Base-by-base conservation (phyloP, 768 basidiomycete genomes). In the Amanita jacksonii region DNA sequence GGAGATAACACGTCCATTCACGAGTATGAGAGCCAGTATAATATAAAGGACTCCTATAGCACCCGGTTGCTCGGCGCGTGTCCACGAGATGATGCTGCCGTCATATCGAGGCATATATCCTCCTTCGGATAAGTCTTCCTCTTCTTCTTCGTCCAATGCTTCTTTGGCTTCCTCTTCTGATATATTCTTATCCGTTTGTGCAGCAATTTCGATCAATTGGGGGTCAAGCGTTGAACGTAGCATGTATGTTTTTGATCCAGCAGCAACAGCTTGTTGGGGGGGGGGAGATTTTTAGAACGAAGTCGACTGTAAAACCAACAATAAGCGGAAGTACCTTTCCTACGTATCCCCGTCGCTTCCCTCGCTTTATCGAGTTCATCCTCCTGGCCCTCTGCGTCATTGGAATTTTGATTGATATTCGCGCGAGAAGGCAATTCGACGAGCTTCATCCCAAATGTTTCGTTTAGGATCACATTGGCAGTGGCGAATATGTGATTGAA, bases 1-100 rank as follows among this genome's bases (percentile, higher is more conserved):
- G 20, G 69, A 67, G 13, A 96, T 68, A 10, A 76, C 72, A 8
- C 83, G 67, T 35, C 88, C 88, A 50, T 76, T 80, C 34, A 83
- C 84, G n/a, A 98, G 69, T 37, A 98, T 79, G 18, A 96, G 66
- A 0, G 83, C 78, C 8, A 97, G 74, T 28, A 98, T 72, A 12
- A 88, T 76, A 44, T 89, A 84, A 10, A 92, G 68, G 4, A 96
- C 61, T 6, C 91, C 93, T 18, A 85, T 57, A 2, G 74, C 55
- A 1, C 73, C 81, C 1, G 89, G 66, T 49, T 92, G 73, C 56
- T 90, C 79, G 9, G 66, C 57, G 42, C 64, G 67, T 47, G 74
- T 81, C 81, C 85, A 88, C 0, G 81, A 77, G 36, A 91, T 66
- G 51, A 90, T 69, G 43, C 77, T 81, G 0, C 87, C 87, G 41